Evolutionary conservation across 2,329 filamentous ascomycete genomes (phyloP).

Genomic region (Penicillium occitanis): DNA sequence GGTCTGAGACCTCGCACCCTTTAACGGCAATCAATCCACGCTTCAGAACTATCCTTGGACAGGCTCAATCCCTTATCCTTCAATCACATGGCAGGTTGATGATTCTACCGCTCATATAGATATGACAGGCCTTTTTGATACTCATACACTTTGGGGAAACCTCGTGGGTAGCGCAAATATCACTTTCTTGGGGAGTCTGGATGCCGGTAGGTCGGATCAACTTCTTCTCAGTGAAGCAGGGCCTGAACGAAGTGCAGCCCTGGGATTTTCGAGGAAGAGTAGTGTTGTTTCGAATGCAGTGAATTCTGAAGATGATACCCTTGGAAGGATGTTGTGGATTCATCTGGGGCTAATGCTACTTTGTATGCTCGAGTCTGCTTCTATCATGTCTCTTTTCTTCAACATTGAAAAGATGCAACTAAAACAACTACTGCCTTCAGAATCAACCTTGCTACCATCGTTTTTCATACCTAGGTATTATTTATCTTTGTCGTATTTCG

Average conservation of each 20-base stretch:
- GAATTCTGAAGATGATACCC: not conserved
- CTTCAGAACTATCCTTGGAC: not conserved
- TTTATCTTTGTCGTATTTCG: no score
- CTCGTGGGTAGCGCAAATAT: not conserved
- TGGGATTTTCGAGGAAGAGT: not conserved
- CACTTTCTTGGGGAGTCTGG: not conserved
- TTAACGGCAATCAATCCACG: not conserved
- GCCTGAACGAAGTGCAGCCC: not conserved
- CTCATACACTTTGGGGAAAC: not conserved
- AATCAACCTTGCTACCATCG: no score
- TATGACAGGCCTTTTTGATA: not conserved
- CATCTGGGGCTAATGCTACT: not conserved
- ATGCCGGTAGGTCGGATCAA: not conserved
- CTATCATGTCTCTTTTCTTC: not conserved
- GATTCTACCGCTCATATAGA: not conserved
- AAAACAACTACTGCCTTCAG: no score
- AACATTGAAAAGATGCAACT: no score
- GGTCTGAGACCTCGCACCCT: not conserved
- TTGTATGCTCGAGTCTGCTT: not conserved
- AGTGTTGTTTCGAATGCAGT: not conserved
- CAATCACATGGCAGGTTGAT: not conserved
- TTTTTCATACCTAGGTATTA: no score
- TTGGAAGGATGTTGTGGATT: not conserved
- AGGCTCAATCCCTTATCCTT: not conserved
- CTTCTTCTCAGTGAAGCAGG: not conserved